These are phyloP conservation scores for Dujonia santamariae DNA, from an alignment of 1,139 yeast species.

Conservation along the genomic window DNA sequence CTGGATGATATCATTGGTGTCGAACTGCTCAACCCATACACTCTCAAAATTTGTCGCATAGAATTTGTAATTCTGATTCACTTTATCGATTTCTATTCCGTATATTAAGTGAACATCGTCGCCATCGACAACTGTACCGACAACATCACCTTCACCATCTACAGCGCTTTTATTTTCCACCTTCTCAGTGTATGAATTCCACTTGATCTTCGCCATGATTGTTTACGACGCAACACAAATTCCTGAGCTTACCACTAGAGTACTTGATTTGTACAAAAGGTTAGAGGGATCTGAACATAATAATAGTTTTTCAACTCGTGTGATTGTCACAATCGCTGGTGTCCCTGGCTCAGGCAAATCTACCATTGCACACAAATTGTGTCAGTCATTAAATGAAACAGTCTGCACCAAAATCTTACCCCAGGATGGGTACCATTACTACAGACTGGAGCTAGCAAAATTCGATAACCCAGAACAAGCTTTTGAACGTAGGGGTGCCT, in stretches of 20 bases:
- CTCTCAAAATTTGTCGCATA: constrained; percentile 24
- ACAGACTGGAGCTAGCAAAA: constrained; percentile 49
- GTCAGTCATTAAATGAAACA: constrained; percentile 14
- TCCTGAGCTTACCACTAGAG: constrained; percentile 10
- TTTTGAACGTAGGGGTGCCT: constrained; percentile 71
- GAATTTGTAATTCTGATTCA: constrained; percentile 17
- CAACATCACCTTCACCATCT: neutral
- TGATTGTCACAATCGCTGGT: constrained; percentile 63
- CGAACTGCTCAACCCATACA: constrained; percentile 27
- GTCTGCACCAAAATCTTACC: constrained; percentile 31
- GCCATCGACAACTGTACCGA: neutral
- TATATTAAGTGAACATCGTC: constrained; percentile 9
- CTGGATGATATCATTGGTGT: constrained; percentile 13
- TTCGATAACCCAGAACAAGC: constrained; percentile 59
- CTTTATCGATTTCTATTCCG: constrained; percentile 12
- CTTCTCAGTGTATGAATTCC: too few relatives aligned
- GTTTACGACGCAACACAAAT: constrained; percentile 8
- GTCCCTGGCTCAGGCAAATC: constrained; percentile 85
- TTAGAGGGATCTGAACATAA: constrained; percentile 4
- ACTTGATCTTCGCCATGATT: too few relatives aligned
- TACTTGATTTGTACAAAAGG: constrained; percentile 6
- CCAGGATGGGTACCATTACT: constrained; percentile 83
- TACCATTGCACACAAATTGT: constrained; percentile 48
- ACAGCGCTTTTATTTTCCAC: too few relatives aligned
- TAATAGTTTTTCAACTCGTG: too few relatives aligned